Base-by-base conservation (phyloP, 1,139 yeast species). In the Scheffersomyces titani region DNA sequence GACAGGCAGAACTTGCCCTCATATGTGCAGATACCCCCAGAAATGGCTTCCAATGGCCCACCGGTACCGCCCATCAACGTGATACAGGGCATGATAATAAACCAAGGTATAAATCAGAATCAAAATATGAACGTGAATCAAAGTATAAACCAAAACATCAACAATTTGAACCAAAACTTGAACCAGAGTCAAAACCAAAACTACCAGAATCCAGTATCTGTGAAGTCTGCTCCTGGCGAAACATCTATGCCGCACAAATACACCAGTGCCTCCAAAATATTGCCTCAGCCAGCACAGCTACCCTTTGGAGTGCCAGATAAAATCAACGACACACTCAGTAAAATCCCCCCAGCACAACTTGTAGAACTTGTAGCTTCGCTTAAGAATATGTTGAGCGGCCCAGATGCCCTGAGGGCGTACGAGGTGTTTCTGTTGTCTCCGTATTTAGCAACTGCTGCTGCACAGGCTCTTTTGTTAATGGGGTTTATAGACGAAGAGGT, bases 381-480 rank as follows among this genome's bases (percentile, higher is more conserved):
- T 60, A 89, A 88, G 68, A 78, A 77, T 49, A 78, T 81, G 16
- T 63, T 82, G 48, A 71, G 77, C 20, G 81, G 86, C 40, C 83
- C 87, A 19, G 80, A 82, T 50, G 77, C 84, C 2, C 76, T 78
- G 16, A 78, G 84, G 59, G 84, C 83, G 5, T 70, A 72, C 16
- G 86, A 84, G 50, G 77, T 85, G 50, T 77, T 86, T 58, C 83
- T 77, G 57, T 76, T 85, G 45, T 82, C 86, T 49, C 86, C 89
- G 3, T 80, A 84, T 53, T 73, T 88, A 51, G 88, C 92, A 4
- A 74, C 85, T 2, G 80, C 90, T 1, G 86, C 90, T 0, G 85
- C 92, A 0, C 94, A 89, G 68, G 90, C 92, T 2, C 75, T 89
- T 59, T 70, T 89, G n/a, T 76, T 88, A 52, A 88, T 89, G 93